These are phyloP conservation scores for Candida sithepensis DNA, from an alignment of 805 yeast species.

Conservation along the genomic window DNA sequence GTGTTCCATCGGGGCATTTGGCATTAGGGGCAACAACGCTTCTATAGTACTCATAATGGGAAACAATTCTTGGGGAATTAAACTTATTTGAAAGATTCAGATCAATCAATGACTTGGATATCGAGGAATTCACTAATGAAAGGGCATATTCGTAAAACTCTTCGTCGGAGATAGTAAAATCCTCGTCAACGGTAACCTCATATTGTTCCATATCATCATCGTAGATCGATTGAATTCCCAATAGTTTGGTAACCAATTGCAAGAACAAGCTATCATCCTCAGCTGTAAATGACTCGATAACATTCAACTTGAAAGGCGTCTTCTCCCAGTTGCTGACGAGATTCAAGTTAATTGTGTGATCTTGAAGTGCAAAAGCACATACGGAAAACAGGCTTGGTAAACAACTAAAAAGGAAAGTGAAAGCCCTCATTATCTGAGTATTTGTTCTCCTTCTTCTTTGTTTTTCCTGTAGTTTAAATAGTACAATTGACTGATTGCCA, in stretches of 20 bases:
- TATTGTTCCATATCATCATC: slow-evolving; percentile 29
- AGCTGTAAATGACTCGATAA: slow-evolving; percentile 38
- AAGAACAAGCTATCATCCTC: slow-evolving; percentile 35
- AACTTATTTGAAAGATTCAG: slow-evolving; percentile 45
- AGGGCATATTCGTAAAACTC: slow-evolving; percentile 23
- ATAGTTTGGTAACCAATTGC: slow-evolving; percentile 28
- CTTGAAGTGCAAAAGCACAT: slow-evolving; percentile 3
- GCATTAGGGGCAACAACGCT: slow-evolving; percentile 29
- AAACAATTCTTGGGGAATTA: slow-evolving; percentile 58
- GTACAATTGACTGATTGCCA: no score
- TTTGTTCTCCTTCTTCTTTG: no score
- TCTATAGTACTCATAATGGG: slow-evolving; percentile 56
- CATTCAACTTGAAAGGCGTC: slow-evolving; percentile 39
- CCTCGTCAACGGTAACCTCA: slow-evolving; percentile 25
- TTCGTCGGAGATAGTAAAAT: slow-evolving; percentile 19
- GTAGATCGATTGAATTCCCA: slow-evolving; percentile 23
- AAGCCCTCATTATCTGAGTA: neutral
- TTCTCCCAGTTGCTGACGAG: slow-evolving; percentile 38
- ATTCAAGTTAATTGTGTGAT: slow-evolving; percentile 26
- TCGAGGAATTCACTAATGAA: slow-evolving; percentile 9
- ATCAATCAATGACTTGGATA: slow-evolving; percentile 30
- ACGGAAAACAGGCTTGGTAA: neutral
- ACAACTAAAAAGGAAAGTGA: neutral
- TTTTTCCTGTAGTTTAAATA: no score
- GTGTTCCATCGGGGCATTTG: slow-evolving; percentile 22